Percentiles rank a stretch among this genome's conserved stretches.
Evolutionary conservation across 202 grass and related monocot species (phyloP).

Genomic region (Schoenoplectus tabernaemontani): DNA sequence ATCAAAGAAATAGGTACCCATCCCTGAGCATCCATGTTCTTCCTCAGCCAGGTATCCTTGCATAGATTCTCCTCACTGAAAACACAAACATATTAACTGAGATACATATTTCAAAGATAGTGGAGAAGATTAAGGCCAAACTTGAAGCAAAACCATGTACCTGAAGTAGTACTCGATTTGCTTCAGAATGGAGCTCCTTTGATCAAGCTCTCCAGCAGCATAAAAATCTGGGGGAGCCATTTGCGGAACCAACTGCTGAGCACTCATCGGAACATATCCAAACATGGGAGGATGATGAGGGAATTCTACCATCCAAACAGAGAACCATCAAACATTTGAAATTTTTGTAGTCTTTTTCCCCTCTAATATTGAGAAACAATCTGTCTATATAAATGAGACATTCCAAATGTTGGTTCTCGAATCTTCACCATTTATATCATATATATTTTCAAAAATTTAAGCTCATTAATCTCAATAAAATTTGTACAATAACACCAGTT

Average conservation of each 20-base stretch:
- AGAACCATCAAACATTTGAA: neutral
- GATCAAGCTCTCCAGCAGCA: slow-evolving; percentile 28
- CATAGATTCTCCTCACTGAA: slow-evolving; percentile 67
- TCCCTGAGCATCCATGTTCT: slow-evolving; percentile 61
- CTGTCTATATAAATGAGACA: neutral
- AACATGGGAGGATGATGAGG: slow-evolving; percentile 19
- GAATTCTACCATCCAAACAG: slow-evolving; percentile 30
- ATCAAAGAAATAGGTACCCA: slow-evolving; percentile 72
- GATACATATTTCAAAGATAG: neutral
- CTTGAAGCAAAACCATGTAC: slow-evolving; percentile 23
- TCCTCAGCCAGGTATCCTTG: slow-evolving; percentile 44
- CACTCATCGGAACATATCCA: neutral
- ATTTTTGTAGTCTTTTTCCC: neutral
- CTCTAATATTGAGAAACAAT: neutral
- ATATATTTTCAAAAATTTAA: neutral
- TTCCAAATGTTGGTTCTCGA: neutral
- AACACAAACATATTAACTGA: slow-evolving; percentile 10
- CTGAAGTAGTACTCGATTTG: slow-evolving; percentile 95
- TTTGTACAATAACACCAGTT: neutral
- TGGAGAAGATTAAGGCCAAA: neutral
- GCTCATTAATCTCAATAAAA: neutral
- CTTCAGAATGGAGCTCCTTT: neutral
- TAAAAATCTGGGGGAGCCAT: slow-evolving; percentile 12
- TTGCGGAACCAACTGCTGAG: slow-evolving; percentile 27
- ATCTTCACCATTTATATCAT: neutral